Evolutionary conservation across 495 filamentous ascomycete genomes (phyloP), one percentile per base, ranked within the genome.

Genomic region (Penicillium ochrochloron): DNA sequence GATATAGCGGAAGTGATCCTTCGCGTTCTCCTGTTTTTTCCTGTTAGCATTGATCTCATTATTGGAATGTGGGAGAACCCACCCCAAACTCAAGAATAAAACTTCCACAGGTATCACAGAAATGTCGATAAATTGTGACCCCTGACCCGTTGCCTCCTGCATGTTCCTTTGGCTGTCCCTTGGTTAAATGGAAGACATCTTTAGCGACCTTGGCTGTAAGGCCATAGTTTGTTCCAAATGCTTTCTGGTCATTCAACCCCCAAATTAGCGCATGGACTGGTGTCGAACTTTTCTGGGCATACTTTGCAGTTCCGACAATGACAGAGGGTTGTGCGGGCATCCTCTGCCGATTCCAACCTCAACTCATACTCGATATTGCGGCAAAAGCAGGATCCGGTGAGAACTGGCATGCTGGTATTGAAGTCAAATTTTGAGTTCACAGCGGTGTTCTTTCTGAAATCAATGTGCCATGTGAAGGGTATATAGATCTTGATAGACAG

Each of bases 31-130:
- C 84, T 87, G 35, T 39, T 14, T 2, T 25, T 4, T 4, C 2
- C 55, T 3, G 12, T 74, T 19, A 70, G 46, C 57, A 29, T 29
- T 23, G 6, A 6, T 11, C 17, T 25, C 14, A 17, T 37, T 12
- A 25, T 10, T 33, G 31, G 6, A 62, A 23, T 9, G 2, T 5
- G 9, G 5, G 10, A 37, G 33, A 34, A 64, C 80, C 19, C 70
- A 88, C 87, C 35, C 85, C 87, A 66, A 88, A 90, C 65, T 91
- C 88, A 44, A 87, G 74, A 55, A 90, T 84, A 44, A 81, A 84
- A 50, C 83, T 85, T 1, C 89, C 89, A 63, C 89, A 90, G 3
- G 71, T 81, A 12, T 74, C 78, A 57, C 89, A 91, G 65, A 91
- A 90, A 68, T 90, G 88, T 9, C 89, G 80, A 71, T 84, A 79